Evolutionary conservation across 768 basidiomycete species (phyloP), one percentile per base, ranked within the genome.

Genomic region (Heimioporus sp.): DNA sequence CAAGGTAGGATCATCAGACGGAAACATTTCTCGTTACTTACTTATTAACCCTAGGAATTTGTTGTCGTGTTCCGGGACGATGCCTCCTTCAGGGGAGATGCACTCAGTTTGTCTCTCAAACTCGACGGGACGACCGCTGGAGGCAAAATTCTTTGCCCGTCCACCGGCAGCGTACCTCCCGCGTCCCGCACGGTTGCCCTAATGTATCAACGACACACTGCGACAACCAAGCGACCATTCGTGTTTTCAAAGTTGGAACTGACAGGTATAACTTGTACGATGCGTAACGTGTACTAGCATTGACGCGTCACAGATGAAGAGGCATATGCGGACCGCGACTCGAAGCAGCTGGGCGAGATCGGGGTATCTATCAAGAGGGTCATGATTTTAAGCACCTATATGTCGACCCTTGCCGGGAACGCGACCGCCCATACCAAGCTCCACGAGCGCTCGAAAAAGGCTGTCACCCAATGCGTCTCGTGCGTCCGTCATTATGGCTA

Each of bases 361-460:
- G 32, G 17, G 20, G 39, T 66, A 2, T 4, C 5, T 9, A 50
- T 65, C 36, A 17, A 28, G 45, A 55, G 54, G 43, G 52, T 30
- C 10, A 20, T 55, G 12, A 1, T 3, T 10, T n/a, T 45, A 0
- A 48, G n/a, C 21, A 5, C 30, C 19, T 0, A 0, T 13, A 0
- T 30, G 11, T 31, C 24, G 28, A 15, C 8, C n/a, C 2, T 34
- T 19, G 10, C 1, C 12, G 5, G 2, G 4, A 10, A 5, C 10
- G 41, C 20, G 4, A 2, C 36, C 1, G 37, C 47, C 12, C 51
- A 61, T 43, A 42, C 45, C 44, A 70, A 64, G 36, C 43, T 69
- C 10, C 67, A 68, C 35, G 69, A 68, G 20, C 65, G 65, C 24
- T 55, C 63, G 24, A 68, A 68, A 55, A 68, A 68, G 52, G 67